Percentiles rank a stretch among this genome's conserved stretches.
These are phyloP conservation scores for Mesotaenium endlicherianum DNA, from an alignment of 139 green algal genomes.

Conservation along the genomic window DNA sequence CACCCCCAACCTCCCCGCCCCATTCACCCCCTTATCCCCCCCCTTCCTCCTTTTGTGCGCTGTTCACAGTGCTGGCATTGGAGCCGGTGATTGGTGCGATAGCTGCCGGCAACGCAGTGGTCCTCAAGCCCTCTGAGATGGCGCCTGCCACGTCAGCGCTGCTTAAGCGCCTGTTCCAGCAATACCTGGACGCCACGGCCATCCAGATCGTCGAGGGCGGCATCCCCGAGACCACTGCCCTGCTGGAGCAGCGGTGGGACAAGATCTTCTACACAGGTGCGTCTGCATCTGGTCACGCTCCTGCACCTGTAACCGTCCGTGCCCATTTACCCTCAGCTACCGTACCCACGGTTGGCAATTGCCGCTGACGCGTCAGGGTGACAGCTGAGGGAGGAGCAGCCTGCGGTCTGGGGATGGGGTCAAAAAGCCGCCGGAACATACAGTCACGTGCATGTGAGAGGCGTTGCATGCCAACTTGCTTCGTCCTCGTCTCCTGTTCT, in stretches of 20 bases:
- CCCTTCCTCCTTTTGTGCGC: too few relatives aligned
- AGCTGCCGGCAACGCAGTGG: conserved; percentile 31
- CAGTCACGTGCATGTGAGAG: too few relatives aligned
- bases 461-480: too few relatives aligned
- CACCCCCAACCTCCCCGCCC: not conserved
- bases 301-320: too few relatives aligned
- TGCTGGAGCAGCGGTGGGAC: conserved; percentile 28
- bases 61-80: conserved; percentile 20
- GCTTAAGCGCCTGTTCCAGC: not conserved
- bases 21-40: not conserved
- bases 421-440: too few relatives aligned
- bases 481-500: too few relatives aligned
- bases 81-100: conserved; percentile 29
- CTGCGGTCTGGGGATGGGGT: too few relatives aligned
- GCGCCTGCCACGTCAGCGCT: conserved; percentile 11
- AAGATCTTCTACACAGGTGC: conserved; percentile 45
- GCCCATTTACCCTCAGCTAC: too few relatives aligned
- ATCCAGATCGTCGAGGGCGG: conserved; percentile 27
- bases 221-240: not conserved
- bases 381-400: too few relatives aligned
- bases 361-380: too few relatives aligned
- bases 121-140: conserved; percentile 42
- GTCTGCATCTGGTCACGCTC: too few relatives aligned
- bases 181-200: conserved; percentile 22
- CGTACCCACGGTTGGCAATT: too few relatives aligned